Evolutionary conservation across 805 yeast species (phyloP), one percentile per base, ranked within the genome.

Genomic region (Saturnispora ahearnii): DNA sequence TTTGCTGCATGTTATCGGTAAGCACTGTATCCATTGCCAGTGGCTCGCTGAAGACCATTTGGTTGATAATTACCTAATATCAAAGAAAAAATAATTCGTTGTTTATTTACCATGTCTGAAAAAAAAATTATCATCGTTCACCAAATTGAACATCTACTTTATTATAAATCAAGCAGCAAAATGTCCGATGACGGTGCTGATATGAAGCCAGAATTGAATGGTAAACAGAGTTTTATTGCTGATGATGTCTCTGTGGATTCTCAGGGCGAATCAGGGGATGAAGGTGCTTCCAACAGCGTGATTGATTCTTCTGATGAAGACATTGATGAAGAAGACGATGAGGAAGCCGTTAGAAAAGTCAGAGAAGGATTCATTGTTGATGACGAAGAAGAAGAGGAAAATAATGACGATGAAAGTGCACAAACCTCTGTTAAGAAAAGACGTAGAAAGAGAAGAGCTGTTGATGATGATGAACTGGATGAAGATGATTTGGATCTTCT

Each of bases 331-430:
- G 90, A 83, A 43, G 96, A 87, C 30, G 95, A 89, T 61, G 96
- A 85, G 60, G 96, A 90, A 56, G 97, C 90, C 60, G 80, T 85
- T 44, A 77, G 83, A 56, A 78, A 78, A 58, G 84, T 90, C 40
- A 79, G 91, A 44, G 96, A 89, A 54, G 97, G 96, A 0, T 89
- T 91, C 66, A 90, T 91, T 60, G 97, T 87, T 9, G 96, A 89
- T 59, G 96, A 87, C 58, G 96, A 85, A 51, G 95, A 82, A 21
- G 86, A 77, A n/a, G 56, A 36, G 6, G 40, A 36, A 8, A 22
- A 36, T 5, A 22, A 54, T 6, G 53, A 50, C 2, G 45, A 63
- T 48, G 50, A 57, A 62, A 63, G 59, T 68, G 69, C 56, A 63
- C 6, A 26, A 5, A 64, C 54, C 49, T 61, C 70, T 60, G 66